A percentile compares a stretch with the other conserved stretches of the same genome.
Evolutionary conservation across 768 basidiomycete species (phyloP).

Genomic region (Erythrobasidium yunnanense): DNA sequence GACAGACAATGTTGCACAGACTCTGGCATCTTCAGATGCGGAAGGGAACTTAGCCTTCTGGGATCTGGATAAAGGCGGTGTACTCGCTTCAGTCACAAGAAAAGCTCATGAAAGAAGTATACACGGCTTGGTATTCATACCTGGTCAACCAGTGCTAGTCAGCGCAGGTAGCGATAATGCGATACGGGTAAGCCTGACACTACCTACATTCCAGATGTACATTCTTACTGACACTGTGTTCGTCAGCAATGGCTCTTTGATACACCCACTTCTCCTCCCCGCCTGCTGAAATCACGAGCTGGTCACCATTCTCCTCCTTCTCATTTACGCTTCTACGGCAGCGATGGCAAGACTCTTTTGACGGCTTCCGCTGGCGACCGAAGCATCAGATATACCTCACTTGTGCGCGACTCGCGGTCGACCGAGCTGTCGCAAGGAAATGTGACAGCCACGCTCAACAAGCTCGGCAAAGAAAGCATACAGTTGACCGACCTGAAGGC

Average conservation of each 20-base stretch:
- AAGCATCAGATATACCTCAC: slow-evolving; percentile 74
- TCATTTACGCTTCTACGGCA: slow-evolving; percentile 84
- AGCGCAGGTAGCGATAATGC: slow-evolving; percentile 90
- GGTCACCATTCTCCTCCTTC: slow-evolving; percentile 87
- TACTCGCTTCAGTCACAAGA: slow-evolving; percentile 64
- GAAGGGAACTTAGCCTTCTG: slow-evolving; percentile 82
- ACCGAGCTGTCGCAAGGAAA: slow-evolving; percentile 88
- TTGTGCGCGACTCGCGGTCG: slow-evolving; percentile 87
- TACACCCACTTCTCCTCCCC: slow-evolving; percentile 70
- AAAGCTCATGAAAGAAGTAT: slow-evolving; percentile 83
- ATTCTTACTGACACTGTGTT: not conserved
- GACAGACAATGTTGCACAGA: slow-evolving; percentile 57
- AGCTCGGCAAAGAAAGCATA: slow-evolving; percentile 70
- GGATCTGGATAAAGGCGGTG: slow-evolving; percentile 70
- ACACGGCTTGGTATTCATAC: slow-evolving; percentile 75
- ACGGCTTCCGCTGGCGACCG: slow-evolving; percentile 60
- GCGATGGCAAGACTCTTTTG: slow-evolving; percentile 89
- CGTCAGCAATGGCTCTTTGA: slow-evolving; percentile 95
- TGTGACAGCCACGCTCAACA: slow-evolving; percentile 37
- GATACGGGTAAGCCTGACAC: slow-evolving; percentile 59
- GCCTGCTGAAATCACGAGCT: slow-evolving; percentile 78
- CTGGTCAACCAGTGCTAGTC: slow-evolving; percentile 80
- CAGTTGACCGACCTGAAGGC: slow-evolving; percentile 74
- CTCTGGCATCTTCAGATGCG: slow-evolving; percentile 76
- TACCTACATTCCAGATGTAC: slow-evolving; percentile 40